Percentiles rank a stretch among this genome's conserved stretches.
These are phyloP conservation scores for Breviolum minutum DNA, from an alignment of 73 alveolate genomes.

Conservation along the genomic window DNA sequence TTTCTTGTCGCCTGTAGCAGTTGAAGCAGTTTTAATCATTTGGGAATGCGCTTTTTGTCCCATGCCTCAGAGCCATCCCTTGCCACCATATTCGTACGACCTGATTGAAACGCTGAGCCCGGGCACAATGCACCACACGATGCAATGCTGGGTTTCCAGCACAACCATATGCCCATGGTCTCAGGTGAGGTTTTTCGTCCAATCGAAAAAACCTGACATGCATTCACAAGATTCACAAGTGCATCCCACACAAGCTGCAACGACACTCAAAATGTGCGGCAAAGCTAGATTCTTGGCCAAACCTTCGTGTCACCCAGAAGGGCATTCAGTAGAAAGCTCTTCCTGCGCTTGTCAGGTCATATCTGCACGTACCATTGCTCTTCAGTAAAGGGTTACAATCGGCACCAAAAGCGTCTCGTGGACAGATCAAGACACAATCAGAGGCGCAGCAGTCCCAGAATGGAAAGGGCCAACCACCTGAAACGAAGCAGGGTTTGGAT, in stretches of 20 bases:
- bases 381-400: neutral
- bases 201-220: constrained; percentile 30
- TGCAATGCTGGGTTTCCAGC: neutral
- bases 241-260: neutral
- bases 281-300: too few species aligned
- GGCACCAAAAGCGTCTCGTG: neutral
- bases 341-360: constrained; percentile 1
- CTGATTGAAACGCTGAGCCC: neutral
- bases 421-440: neutral
- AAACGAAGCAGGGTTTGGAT: neutral
- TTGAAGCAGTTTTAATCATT: neutral
- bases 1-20: too few species aligned
- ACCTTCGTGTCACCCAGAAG: constrained; percentile 83
- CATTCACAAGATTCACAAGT: neutral
- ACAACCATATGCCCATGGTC: constrained; percentile 88
- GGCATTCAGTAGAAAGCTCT: constrained; percentile 73
- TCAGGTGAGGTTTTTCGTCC: constrained; percentile 90
- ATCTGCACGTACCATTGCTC: neutral
- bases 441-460: constrained; percentile 53
- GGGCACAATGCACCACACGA: neutral
- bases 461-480: constrained; percentile 89
- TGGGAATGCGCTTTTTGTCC: too few species aligned
- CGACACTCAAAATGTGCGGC: neutral
- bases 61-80: constrained; percentile 59
- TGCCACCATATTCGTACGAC: constrained; percentile 63